phyloP scores from a whole-genome alignment of 2,329 filamentous ascomycete species.

The Rutstroemia sydowiana region DNA sequence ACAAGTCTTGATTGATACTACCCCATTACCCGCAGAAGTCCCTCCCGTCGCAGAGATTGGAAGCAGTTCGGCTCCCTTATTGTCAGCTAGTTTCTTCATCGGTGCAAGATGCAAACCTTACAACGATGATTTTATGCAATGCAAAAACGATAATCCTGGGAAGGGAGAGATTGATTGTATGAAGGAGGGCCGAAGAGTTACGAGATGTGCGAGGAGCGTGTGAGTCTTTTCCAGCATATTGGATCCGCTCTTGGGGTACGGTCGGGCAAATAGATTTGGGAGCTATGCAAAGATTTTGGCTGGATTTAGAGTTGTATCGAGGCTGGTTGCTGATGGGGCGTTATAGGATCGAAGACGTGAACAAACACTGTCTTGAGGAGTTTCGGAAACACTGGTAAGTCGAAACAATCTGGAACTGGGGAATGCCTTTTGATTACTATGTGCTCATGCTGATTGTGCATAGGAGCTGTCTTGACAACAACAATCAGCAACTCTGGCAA shows the following conservation, averaged over 20 bases:
- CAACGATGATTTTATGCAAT: conserved; percentile 99
- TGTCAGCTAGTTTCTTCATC: conserved; percentile 94
- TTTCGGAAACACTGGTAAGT: conserved; percentile 75
- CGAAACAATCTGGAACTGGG: not conserved
- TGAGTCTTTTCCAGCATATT: conserved; percentile 45
- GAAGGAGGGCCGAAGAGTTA: conserved; percentile 94
- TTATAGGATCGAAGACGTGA: conserved; percentile 81
- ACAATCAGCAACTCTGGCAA: conserved; percentile 97
- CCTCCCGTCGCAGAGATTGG: conserved; percentile 92
- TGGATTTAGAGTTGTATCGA: not conserved
- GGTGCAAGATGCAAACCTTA: conserved; percentile 88
- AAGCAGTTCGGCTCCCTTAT: conserved; percentile 81
- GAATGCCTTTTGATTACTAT: not conserved
- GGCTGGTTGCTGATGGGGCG: conserved; percentile 8
- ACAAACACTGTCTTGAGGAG: conserved; percentile 84
- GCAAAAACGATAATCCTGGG: conserved; percentile 91
- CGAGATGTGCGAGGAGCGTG: conserved; percentile 93
- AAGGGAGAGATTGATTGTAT: conserved; percentile 89
- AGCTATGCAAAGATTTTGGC: not conserved
- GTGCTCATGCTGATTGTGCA: not conserved
- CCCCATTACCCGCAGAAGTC: conserved; percentile 85
- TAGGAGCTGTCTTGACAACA: conserved; percentile 81
- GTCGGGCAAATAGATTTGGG: not conserved
- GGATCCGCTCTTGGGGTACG: not conserved
- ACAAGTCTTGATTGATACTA: conserved; percentile 87